A percentile compares a stretch with the other conserved stretches of the same genome.
These are phyloP conservation scores for Paramecium caudatum DNA, from an alignment of 73 alveolate genomes.

Conservation along the genomic window DNA sequence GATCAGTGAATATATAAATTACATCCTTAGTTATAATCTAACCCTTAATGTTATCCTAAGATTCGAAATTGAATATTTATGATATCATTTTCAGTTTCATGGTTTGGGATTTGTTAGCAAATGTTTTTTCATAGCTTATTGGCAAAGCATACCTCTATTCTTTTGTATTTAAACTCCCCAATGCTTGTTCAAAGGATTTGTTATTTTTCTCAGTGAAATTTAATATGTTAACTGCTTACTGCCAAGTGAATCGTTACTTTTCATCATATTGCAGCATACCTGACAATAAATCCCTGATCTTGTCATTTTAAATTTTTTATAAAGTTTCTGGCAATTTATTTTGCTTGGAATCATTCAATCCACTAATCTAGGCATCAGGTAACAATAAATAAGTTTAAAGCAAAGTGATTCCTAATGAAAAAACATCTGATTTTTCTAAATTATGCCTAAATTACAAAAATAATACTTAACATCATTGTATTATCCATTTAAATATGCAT, in stretches of 20 bases:
- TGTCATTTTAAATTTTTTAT: conserved; percentile 33
- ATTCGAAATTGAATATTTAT: neutral
- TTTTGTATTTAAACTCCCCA: neutral
- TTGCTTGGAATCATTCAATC: conserved; percentile 49
- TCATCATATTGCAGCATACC: conserved; percentile 66
- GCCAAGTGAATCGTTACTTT: conserved; percentile 30
- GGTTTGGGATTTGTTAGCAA: neutral
- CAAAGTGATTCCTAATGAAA: conserved; percentile 65
- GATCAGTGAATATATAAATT: neutral
- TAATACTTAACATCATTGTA: conserved; percentile 41
- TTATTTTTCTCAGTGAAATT: neutral
- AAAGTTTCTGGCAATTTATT: neutral
- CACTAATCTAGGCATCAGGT: conserved; percentile 53
- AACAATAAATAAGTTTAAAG: conserved; percentile 30
- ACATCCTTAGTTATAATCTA: neutral
- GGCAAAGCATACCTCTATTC: conserved; percentile 6
- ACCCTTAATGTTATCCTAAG: neutral
- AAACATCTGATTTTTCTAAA: conserved; percentile 71
- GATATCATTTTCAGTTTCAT: conserved; percentile 6
- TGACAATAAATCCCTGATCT: conserved; percentile 38
- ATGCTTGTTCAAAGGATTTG: neutral
- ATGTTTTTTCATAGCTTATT: conserved; percentile 26
- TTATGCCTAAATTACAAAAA: conserved; percentile 18
- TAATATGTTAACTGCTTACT: neutral
- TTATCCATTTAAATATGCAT: conserved; percentile 55